phyloP scores from a whole-genome alignment of 208 protist genomes.

The Trypanosoma mega region DNA sequence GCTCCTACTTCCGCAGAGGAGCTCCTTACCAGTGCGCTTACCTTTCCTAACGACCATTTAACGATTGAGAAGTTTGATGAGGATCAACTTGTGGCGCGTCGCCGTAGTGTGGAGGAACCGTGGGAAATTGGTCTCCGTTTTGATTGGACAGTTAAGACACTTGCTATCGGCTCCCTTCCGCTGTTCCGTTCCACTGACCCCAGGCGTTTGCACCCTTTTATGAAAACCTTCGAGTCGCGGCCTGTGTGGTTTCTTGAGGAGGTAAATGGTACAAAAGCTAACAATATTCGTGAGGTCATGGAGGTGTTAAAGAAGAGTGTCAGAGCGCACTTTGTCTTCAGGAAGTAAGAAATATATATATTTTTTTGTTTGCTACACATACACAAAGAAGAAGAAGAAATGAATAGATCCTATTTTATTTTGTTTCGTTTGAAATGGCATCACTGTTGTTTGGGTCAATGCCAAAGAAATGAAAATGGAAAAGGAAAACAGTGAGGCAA shows the following conservation, averaged over 20 bases:
- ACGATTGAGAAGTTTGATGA: constrained; percentile 66
- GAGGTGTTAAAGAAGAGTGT: constrained; percentile 60
- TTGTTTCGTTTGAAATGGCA: too few species aligned
- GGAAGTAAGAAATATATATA: constrained; percentile 18
- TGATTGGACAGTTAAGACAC: constrained; percentile 67
- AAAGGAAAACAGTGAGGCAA: too few species aligned
- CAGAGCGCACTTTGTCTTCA: constrained; percentile 61
- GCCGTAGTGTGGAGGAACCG: constrained; percentile 46
- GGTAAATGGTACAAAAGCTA: constrained; percentile 65
- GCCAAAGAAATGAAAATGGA: too few species aligned
- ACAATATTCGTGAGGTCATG: constrained; percentile 63
- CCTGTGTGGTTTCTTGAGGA: constrained; percentile 65
- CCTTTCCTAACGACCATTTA: constrained; percentile 47
- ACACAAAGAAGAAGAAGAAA: too few species aligned
- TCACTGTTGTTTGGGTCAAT: too few species aligned
- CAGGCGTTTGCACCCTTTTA: constrained; percentile 49
- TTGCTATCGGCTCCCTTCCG: constrained; percentile 59
- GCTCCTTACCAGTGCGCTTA: constrained; percentile 26
- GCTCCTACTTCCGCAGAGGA: constrained; percentile 9
- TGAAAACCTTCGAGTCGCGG: constrained; percentile 45
- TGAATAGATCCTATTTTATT: too few species aligned
- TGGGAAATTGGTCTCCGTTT: constrained; percentile 76
- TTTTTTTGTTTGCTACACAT: too few species aligned
- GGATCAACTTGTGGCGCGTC: constrained; percentile 55
- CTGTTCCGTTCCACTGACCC: constrained; percentile 37